Conservation (phyloP, 2,329 filamentous ascomycete genomes). For the Coniochaeta sp. region DNA sequence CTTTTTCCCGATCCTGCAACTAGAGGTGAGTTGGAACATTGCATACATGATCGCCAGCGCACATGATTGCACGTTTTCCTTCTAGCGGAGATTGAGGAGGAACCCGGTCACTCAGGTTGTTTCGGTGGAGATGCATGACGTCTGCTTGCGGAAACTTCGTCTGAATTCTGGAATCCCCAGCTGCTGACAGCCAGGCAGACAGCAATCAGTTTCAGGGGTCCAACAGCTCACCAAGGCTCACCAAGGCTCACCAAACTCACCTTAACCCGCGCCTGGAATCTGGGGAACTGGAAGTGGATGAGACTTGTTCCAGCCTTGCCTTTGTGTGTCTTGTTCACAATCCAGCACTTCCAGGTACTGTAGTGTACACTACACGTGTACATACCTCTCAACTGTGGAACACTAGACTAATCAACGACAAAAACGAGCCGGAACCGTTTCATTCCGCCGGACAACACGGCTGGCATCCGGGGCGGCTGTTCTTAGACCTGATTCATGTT, state of each 20-base stretch:
- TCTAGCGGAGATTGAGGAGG: too few relatives aligned
- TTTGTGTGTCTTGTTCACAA: neutral
- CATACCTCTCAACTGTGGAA: too few relatives aligned
- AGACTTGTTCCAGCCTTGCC: neutral
- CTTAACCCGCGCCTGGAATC: too few relatives aligned
- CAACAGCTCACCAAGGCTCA: too few relatives aligned
- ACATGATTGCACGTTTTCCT: too few relatives aligned
- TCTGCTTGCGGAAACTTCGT: neutral
- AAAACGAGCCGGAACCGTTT: too few relatives aligned
- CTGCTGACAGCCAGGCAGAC: neutral
- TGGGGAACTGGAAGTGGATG: neutral
- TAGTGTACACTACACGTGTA: neutral
- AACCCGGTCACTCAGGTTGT: neutral
- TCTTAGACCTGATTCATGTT: neutral
- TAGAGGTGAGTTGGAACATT: too few relatives aligned
- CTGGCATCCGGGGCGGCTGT: neutral
- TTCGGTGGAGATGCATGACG: neutral
- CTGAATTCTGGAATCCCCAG: neutral
- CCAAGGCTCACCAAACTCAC: neutral
- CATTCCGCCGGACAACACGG: neutral
- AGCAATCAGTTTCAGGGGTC: too few relatives aligned
- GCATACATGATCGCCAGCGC: too few relatives aligned
- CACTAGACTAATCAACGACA: too few relatives aligned
- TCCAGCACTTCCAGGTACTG: neutral
- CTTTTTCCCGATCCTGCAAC: too few relatives aligned